Evolutionary conservation across 163 green algal species (phyloP), one percentile per base, ranked within the genome.

Genomic region (Chlorella variabilis): DNA sequence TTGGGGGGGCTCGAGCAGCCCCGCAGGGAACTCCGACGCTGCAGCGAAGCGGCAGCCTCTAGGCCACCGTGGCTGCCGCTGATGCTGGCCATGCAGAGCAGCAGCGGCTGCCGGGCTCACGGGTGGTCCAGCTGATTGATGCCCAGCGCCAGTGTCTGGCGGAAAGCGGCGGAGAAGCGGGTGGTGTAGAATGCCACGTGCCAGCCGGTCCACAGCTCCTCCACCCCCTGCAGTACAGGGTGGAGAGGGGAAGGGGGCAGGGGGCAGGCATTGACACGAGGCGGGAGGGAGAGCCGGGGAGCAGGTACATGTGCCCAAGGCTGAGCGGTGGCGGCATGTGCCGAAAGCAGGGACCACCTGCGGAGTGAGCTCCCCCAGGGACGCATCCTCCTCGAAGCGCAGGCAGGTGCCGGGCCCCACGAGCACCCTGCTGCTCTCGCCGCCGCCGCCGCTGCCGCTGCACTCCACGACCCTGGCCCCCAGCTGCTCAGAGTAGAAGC

Each of bases 81-180:
- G n/a, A n/a, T n/a, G n/a, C n/a, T n/a, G n/a, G n/a, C n/a, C n/a
- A n/a, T n/a, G n/a, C n/a, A n/a, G n/a, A n/a, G n/a, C 45, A 54
- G 45, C 45, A 23, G 45, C 45, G 11, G 11, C 15, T 54, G 45
- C 45, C 15, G 45, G 45, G 45, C 45, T 54, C 45, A 54, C 18
- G 70, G 70, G 70, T 77, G 70, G 31, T 77, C 70, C 31, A 77
- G 45, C 48, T 63, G 29, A 48, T 77, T 77, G 31, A 77, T 45
- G 20, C 70, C 70, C 48, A 77, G 48, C 17, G 11, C 20, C 48
- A 65, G 48, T 17, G 34, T 33, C 29, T 38, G 3, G 20, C 34
- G 4, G 33, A 66, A 77, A 18, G 31, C 33, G 33, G 48, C 20
- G 70, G 13, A 27, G 48, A 77, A 77, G 48, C 48, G 33, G 20